Evolutionary conservation across 805 yeast species (phyloP).

Genomic region (Blastobotrys americana): DNA sequence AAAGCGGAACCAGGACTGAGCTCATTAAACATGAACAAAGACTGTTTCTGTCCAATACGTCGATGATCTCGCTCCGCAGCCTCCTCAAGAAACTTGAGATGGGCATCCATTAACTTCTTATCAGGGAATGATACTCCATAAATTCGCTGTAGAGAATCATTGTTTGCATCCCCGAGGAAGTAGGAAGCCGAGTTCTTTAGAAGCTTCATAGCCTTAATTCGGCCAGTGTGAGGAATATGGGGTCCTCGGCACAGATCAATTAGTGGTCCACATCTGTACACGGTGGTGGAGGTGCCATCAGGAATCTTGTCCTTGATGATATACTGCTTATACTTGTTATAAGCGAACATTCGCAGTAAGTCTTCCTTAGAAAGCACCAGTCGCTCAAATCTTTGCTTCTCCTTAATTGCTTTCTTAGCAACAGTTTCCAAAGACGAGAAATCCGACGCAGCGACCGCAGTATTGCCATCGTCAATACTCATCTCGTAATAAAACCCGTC

Average conservation of each 20-base stretch:
- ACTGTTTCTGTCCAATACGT: slow-evolving; percentile 94
- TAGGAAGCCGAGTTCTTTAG: slow-evolving; percentile 94
- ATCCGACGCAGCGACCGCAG: slow-evolving; percentile 72
- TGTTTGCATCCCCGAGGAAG: slow-evolving; percentile 85
- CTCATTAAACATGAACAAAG: slow-evolving; percentile 89
- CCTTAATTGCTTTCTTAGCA: slow-evolving; percentile 84
- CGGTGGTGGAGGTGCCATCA: slow-evolving; percentile 93
- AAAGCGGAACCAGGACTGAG: slow-evolving; percentile 97
- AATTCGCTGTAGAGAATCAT: slow-evolving; percentile 93
- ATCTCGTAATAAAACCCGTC: slow-evolving; percentile 98
- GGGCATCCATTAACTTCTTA: slow-evolving; percentile 91
- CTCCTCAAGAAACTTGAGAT: slow-evolving; percentile 87
- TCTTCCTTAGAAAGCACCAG: slow-evolving; percentile 88
- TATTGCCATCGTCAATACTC: slow-evolving; percentile 70
- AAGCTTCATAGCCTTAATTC: slow-evolving; percentile 87
- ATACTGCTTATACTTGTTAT: slow-evolving; percentile 92
- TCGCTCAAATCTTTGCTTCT: slow-evolving; percentile 92
- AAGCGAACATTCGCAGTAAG: slow-evolving; percentile 83
- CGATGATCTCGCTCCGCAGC: slow-evolving; percentile 91
- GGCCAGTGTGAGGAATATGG: slow-evolving; percentile 95
- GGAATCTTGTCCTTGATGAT: slow-evolving; percentile 84
- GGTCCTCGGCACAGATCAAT: slow-evolving; percentile 98
- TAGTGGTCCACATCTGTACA: slow-evolving; percentile 94
- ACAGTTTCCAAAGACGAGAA: slow-evolving; percentile 78
- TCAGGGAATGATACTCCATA: slow-evolving; percentile 99